phyloP scores from a whole-genome alignment of 164 flowering plant genomes.

The Magnolia officinalis region DNA sequence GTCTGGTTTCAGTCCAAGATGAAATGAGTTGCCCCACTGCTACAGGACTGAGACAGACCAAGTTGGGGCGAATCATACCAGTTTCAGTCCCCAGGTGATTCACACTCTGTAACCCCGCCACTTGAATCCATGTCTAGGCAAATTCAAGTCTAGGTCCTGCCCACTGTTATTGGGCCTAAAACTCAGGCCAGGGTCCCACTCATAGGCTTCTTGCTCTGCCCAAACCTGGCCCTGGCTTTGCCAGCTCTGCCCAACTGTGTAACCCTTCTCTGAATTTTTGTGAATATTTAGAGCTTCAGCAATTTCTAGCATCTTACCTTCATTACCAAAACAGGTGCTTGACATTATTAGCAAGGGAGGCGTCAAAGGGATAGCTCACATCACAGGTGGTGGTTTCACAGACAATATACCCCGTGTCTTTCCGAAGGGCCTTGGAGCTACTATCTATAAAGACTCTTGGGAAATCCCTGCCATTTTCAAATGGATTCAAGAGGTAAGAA shows the following conservation, averaged over 20 bases:
- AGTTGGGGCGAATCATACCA: too few relatives aligned
- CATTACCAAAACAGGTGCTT: conserved; percentile 50
- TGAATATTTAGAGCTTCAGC: background rate
- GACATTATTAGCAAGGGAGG: conserved; percentile 82
- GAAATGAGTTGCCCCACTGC: too few relatives aligned
- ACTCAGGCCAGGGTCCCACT: background rate
- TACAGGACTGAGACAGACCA: too few relatives aligned
- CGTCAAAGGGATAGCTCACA: conserved; percentile 91
- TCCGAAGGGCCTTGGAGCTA: conserved; percentile 86
- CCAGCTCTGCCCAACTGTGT: background rate
- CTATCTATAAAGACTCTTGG: conserved; percentile 67
- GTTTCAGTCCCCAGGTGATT: too few relatives aligned
- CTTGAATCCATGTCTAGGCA: too few relatives aligned
- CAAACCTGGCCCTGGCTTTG: background rate
- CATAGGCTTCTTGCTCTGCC: background rate
- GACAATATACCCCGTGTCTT: conserved; percentile 94
- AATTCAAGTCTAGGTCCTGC: too few relatives aligned
- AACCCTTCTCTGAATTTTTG: background rate
- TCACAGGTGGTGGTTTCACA: conserved; percentile 97
- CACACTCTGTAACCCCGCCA: too few relatives aligned
- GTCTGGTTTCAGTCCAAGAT: too few relatives aligned
- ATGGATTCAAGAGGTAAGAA: conserved; percentile 88
- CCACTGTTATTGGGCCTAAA: background rate
- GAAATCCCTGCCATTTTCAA: conserved; percentile 70
- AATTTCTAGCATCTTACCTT: background rate